Percentiles rank a stretch among this genome's conserved stretches.
Conservation (phyloP, 257 asterid species). For the Prunella vulgaris region DNA sequence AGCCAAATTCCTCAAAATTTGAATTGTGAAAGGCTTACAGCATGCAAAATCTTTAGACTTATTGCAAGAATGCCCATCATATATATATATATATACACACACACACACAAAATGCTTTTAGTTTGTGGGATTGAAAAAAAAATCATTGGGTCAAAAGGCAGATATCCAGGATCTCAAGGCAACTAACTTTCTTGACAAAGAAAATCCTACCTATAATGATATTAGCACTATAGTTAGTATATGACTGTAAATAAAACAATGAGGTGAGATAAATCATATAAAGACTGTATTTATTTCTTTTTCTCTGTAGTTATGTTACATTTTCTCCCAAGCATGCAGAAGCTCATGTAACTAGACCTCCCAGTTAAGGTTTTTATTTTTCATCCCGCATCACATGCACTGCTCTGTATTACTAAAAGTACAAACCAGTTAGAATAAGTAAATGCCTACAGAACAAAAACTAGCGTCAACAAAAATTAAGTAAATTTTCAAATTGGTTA, state of each 20-base stretch:
- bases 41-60: slow-evolving; percentile 27
- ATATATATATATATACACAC: slow-evolving; percentile 1
- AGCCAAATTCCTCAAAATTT: slow-evolving; percentile 29
- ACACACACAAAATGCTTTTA: not conserved
- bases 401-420: slow-evolving; percentile 2
- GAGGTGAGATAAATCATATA: not conserved
- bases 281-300: not conserved
- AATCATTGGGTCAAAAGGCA: not conserved
- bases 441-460: not conserved
- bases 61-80: slow-evolving; percentile 12
- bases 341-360: slow-evolving; percentile 4
- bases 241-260: not conserved
- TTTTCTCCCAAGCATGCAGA: not conserved
- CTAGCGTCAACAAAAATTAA: not conserved
- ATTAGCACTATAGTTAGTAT: not conserved
- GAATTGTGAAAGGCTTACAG: slow-evolving; percentile 20
- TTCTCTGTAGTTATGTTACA: no score
- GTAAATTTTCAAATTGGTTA: not conserved
- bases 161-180: slow-evolving; percentile 2
- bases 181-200: not conserved
- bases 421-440: not conserved
- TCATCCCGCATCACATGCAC: not conserved
- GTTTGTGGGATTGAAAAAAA: not conserved
- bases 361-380: not conserved
- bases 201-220: not conserved